These are phyloP conservation scores for Fusarium verrucosum DNA, from an alignment of 2,329 filamentous ascomycete species.

Conservation along the genomic window DNA sequence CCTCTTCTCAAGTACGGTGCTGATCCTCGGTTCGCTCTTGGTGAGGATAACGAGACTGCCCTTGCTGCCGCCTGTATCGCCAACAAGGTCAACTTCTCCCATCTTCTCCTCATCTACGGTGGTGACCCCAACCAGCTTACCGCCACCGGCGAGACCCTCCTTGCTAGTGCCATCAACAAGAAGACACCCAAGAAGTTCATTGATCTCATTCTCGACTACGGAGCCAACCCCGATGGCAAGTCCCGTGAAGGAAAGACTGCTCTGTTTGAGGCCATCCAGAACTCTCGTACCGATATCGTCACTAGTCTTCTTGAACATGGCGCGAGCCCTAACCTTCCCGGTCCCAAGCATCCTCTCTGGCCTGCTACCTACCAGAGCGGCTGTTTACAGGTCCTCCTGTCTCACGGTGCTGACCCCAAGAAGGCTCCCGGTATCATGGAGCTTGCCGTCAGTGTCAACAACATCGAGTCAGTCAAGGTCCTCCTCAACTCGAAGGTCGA, in stretches of 20 bases:
- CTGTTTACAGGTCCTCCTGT: conserved; percentile 67
- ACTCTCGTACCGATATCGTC: conserved; percentile 66
- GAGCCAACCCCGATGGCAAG: conserved; percentile 66
- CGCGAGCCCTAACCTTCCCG: conserved; percentile 74
- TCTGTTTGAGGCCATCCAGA: conserved; percentile 69
- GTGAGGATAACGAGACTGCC: conserved; percentile 63
- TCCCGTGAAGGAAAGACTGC: conserved; percentile 70
- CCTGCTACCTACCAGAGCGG: conserved; percentile 67
- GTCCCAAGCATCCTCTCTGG: conserved; percentile 75
- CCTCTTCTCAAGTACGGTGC: conserved; percentile 72
- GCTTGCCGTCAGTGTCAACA: conserved; percentile 70
- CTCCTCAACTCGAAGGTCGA: conserved; percentile 68
- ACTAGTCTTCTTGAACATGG: conserved; percentile 61
- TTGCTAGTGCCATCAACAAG: conserved; percentile 69
- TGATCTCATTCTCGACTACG: conserved; percentile 68
- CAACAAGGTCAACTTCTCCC: conserved; percentile 65
- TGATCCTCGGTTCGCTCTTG: conserved; percentile 62
- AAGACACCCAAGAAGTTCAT: conserved; percentile 63
- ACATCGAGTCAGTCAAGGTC: conserved; percentile 67
- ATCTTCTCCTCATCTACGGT: conserved; percentile 69
- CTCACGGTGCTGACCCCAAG: conserved; percentile 66
- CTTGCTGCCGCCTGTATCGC: conserved; percentile 60
- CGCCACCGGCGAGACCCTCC: conserved; percentile 66
- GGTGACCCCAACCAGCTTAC: conserved; percentile 65
- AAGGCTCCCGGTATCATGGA: conserved; percentile 72